Base-by-base conservation (phyloP, 1,139 yeast genomes). In the Zygoascus sp. region DNA sequence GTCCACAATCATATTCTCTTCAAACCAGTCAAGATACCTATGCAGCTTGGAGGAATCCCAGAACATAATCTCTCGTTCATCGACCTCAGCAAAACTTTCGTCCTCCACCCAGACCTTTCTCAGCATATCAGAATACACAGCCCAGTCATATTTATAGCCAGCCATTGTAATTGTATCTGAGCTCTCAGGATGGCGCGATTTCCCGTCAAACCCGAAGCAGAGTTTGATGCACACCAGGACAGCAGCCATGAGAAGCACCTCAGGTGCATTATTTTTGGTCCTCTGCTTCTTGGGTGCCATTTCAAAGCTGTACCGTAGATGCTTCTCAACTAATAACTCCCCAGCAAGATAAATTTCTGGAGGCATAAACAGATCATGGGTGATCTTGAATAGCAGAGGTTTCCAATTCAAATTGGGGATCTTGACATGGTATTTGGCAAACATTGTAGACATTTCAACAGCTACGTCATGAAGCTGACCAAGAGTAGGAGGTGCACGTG, bases 141-240 rank as follows among this genome's bases (percentile, higher is more conserved):
- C 51, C 68, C 67, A 62, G 50, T 68, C 63, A 4, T 59, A 53
- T 15, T 48, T 52, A 13, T 54, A 57, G 6, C 54, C 52, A 1
- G 58, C 55, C 11, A 57, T 56, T 10, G 54, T 51, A 3, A 44
- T 38, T 2, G 48, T 38, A 21, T 36, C 34, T 13, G 25, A 21
- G 16, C 15, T 42, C 13, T 49, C 38, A 7, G 56, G 53, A 7
- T 44, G 50, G 10, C 54, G 27, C 6, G 27, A 41, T 37, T 35
- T 47, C 30, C 55, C 57, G 43, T 66, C 72, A 15, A 67, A 52
- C 1, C 69, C 69, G 46, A 57, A 67, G 46, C 64, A 59, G 7
- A 67, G 50, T 48, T 65, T 66, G 1, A 56, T 53, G n/a, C 63
- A 55, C 2, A 63, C 51, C 3, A 65, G 46, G 10, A 66, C 54